Evolutionary conservation across 169 alveolate genomes (phyloP).

Genomic region (Hepatocystis sp.): DNA sequence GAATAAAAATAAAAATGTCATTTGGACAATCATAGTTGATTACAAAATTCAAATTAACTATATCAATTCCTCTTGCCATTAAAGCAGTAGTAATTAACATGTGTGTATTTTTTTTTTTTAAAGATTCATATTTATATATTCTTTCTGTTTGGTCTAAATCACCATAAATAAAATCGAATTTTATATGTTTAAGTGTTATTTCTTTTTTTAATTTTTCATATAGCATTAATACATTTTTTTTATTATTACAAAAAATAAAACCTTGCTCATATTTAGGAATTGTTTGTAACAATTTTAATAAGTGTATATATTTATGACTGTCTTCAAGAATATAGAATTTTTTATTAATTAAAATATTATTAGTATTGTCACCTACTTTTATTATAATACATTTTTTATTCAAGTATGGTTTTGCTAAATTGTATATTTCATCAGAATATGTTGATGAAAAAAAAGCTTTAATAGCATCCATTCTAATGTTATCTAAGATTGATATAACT

Average conservation of each 20-base stretch:
- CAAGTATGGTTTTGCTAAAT: conserved; percentile 26
- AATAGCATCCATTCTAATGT: conserved; percentile 51
- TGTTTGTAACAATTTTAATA: conserved; percentile 5
- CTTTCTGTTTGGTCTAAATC: conserved; percentile 98
- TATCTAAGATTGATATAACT: conserved; percentile 39
- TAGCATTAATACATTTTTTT: conserved; percentile 95
- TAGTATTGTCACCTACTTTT: conserved; percentile 49
- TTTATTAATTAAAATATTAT: conserved; percentile 18
- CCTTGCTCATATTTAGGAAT: conserved; percentile 87
- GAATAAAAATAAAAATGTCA: conserved; percentile 96
- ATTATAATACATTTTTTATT: conserved; percentile 42
- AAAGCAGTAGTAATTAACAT: conserved; percentile 98
- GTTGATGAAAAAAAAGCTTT: conserved; percentile 61
- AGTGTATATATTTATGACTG: conserved; percentile 5
- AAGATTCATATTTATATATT: conserved; percentile 96
- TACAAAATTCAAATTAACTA: conserved; percentile 97
- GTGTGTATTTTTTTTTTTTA: conserved; percentile 98
- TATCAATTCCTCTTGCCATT: conserved; percentile 99
- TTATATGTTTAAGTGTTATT: conserved; percentile 15
- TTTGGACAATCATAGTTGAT: conserved; percentile 99
- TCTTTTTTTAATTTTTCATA: conserved; percentile 95
- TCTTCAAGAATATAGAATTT: conserved; percentile 65
- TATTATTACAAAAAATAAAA: conserved; percentile 98
- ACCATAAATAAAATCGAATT: conserved; percentile 97
- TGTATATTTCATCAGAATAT: conserved; percentile 27